These are phyloP conservation scores for Phytophthora megakarya DNA, from an alignment of 352 stramenopile species.

Conservation along the genomic window DNA sequence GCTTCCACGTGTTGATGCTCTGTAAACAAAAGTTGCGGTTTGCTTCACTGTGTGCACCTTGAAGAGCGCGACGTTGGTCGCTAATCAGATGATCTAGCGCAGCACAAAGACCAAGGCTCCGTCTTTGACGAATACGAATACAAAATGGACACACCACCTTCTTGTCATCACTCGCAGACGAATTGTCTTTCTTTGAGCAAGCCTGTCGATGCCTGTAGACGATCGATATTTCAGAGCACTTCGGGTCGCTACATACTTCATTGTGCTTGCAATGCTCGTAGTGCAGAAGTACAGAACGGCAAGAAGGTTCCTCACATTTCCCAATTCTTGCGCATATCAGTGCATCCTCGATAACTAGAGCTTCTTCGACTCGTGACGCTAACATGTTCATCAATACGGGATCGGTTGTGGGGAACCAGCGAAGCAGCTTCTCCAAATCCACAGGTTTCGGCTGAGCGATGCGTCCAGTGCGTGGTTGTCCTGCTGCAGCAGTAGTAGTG, in stretches of 20 bases:
- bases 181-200: slow-evolving; percentile 31
- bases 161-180: slow-evolving; percentile 13
- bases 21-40: slow-evolving; percentile 46
- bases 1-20: slow-evolving; percentile 34
- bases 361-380: slow-evolving; percentile 29
- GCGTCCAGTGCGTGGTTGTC: neutral
- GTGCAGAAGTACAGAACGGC: slow-evolving; percentile 32
- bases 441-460: slow-evolving; percentile 13
- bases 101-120: slow-evolving; percentile 31
- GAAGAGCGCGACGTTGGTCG: slow-evolving; percentile 35
- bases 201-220: slow-evolving; percentile 35
- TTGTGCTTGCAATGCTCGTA: slow-evolving; percentile 44
- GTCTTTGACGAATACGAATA: slow-evolving; percentile 42
- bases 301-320: slow-evolving; percentile 37
- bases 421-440: slow-evolving; percentile 37
- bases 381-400: slow-evolving; percentile 31
- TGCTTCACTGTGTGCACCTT: slow-evolving; percentile 30
- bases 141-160: slow-evolving; percentile 46
- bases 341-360: slow-evolving; percentile 45
- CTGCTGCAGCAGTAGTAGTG: neutral
- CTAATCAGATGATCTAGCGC: slow-evolving; percentile 41
- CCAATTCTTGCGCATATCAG: slow-evolving; percentile 41
- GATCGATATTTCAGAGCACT: slow-evolving; percentile 31
- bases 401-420: slow-evolving; percentile 41
- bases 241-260: slow-evolving; percentile 33